Conservation (phyloP, 139 green algal genomes). For the Penium margaritaceum region DNA sequence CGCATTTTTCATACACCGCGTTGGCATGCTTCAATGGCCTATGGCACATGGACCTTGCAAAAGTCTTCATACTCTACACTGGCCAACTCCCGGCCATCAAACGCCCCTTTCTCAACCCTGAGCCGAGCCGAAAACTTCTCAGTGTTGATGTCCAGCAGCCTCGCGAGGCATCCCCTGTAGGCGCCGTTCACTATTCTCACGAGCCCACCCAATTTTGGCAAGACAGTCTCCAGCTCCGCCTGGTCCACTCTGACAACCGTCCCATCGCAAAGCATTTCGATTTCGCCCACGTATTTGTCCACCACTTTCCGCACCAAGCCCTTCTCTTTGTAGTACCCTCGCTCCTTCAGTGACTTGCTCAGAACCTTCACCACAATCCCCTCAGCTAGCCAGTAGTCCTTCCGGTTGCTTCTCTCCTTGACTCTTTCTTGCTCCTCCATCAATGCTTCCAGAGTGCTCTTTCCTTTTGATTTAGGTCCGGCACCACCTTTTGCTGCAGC, state of each 20-base stretch:
- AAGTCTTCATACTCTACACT: constrained; percentile 87
- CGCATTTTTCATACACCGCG: no score
- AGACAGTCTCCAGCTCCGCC: constrained; percentile 84
- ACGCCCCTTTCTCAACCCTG: constrained; percentile 38
- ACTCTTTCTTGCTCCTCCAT: constrained; percentile 27
- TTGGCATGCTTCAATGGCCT: no score
- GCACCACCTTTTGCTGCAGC: neutral
- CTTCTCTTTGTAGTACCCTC: constrained; percentile 90
- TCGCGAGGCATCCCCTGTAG: constrained; percentile 54
- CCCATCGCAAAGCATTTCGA: constrained; percentile 66
- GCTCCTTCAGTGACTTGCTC: constrained; percentile 62
- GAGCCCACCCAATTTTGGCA: constrained; percentile 49
- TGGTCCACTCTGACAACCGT: constrained; percentile 81
- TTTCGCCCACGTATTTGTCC: constrained; percentile 68
- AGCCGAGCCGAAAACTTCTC: constrained; percentile 66
- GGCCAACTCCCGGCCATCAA: constrained; percentile 48
- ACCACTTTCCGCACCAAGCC: constrained; percentile 66
- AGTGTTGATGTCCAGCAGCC: constrained; percentile 60
- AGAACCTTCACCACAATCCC: constrained; percentile 85
- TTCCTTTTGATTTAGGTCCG: neutral
- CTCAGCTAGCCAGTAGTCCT: constrained; percentile 67
- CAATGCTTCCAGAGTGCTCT: constrained; percentile 3
- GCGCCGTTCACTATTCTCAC: constrained; percentile 73
- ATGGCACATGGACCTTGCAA: constrained; percentile 60
- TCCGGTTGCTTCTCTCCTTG: constrained; percentile 20